Evolutionary conservation across 371 early-diverging fungal species (phyloP), one percentile per base, ranked within the genome.

Genomic region (Haplosporangium sp.): DNA sequence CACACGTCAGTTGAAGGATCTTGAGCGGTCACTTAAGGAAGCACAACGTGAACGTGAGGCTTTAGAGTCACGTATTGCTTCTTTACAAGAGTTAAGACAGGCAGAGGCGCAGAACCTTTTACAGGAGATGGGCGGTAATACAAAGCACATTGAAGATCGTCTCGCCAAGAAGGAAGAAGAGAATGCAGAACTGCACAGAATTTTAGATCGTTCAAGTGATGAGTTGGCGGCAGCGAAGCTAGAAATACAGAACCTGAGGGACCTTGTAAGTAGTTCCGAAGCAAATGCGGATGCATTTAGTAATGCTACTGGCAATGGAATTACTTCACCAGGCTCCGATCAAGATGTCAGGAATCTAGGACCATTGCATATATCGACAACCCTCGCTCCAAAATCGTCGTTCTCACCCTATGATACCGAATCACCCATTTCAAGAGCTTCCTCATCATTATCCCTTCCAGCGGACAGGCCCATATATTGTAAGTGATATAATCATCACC

Each of bases 131-230:
- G 69, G 73, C 15, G 77, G 82, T 34, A 72, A 77, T n/a, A 74
- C 83, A 38, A 76, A 77, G 44, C 48, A 72, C 37, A 74, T 71
- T 45, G 77, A 84, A 34, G 81, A 84, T 19, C 67, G 67, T n/a
- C 75, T 84, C 11, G 72, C 72, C 13, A 76, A 84, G 71, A 84
- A 85, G 50, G 85, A 84, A 56, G 85, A 85, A 59, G 85, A 85
- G 53, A 82, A 77, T 59, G 76, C 82, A 20, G 78, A 83, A 27
- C 75, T 85, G 35, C 85, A 82, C 37, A 63, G 65, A 60, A 85
- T 85, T 42, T 34, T 77, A 63, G 84, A 85, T 62, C 74, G 81
- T 6, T 65, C 68, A 34, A 71, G 69, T 37, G 81, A 74, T 35
- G 81, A 79, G 3, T 62, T 79, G 17, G 61, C 81, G 6, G 75